Base-by-base conservation (phyloP, 1,284 basidiomycete genomes). In the Ganoderma multipileum region DNA sequence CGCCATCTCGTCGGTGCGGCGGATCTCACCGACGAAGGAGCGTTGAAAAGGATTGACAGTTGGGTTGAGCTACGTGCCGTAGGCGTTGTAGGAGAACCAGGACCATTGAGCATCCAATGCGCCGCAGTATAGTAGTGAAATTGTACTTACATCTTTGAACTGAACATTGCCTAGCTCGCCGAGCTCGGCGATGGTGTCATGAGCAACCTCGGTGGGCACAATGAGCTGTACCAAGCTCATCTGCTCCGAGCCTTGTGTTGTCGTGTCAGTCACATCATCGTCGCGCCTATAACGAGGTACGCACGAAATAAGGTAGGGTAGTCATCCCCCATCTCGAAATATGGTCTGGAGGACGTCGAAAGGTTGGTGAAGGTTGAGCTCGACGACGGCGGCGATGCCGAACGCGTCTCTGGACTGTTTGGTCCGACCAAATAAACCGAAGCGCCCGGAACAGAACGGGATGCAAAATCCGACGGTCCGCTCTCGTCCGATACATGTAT, bases 221-320 rank as follows among this genome's bases (percentile, higher is more conserved):
- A 97, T 98, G 79, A 99, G 91, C 87, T 99, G 97, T 75, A 98
- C 94, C 83, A 98, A 87, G 86, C 95, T 97, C 97, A 99, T 98
- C 84, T 91, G 88, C 83, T 97, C 95, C 85, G 95, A 97, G 72
- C 93, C 95, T 97, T 67, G 44, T 2, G 23, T 42, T 8, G 62
- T 75, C 55, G 73, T 72, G 14, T 72, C 61, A 75, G 63, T 68
- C n/a, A 7, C 64, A 50, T 36, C 16, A 9, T 58, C 55, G 42
- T n/a, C 8, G 11, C 8, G 3, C 14, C 58, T 41, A 26, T 9
- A 66, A 59, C 20, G 11, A n/a, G 23, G 3, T 9, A 86, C 90
- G 73, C 79, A 96, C 95, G 93, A 85, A 96, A 92, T 82, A 95
- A 83, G 77, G 91, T 94, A 52, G 95, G 92, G 80, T 94, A 94